Percentiles rank a stretch among this genome's conserved stretches.
phyloP scores from a whole-genome alignment of 257 asterid genomes.

The Ilex asprella region DNA sequence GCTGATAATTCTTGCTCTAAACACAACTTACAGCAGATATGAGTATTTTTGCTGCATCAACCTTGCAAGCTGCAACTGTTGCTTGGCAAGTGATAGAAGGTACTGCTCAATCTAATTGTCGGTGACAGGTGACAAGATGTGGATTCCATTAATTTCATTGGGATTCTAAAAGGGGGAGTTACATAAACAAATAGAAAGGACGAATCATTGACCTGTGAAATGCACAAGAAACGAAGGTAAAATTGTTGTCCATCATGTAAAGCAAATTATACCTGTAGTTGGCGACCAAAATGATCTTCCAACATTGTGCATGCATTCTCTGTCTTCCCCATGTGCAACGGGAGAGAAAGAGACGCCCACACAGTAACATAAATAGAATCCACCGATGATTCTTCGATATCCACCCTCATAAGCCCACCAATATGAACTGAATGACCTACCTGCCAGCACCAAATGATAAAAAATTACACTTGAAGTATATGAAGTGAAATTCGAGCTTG shows the following conservation, averaged over 20 bases:
- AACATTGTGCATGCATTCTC: conserved; percentile 54
- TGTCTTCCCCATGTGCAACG: conserved; percentile 85
- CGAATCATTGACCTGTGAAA: no score
- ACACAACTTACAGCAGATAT: no score
- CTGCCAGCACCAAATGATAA: conserved; percentile 34
- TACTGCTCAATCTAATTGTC: no score
- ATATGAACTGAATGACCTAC: conserved; percentile 74
- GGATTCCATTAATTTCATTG: no score
- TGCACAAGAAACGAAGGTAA: not conserved
- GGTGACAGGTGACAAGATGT: no score
- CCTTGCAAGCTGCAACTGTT: no score
- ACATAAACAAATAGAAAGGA: no score
- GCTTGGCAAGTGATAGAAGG: no score
- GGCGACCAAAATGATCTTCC: conserved; percentile 75
- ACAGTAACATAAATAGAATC: conserved; percentile 74
- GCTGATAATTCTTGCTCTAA: no score
- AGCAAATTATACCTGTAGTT: conserved; percentile 48
- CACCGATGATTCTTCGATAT: conserved; percentile 57
- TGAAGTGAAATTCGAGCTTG: not conserved
- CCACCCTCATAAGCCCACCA: conserved; percentile 77
- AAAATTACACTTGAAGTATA: not conserved
- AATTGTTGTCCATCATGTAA: conserved; percentile 1
- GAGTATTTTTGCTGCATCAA: no score
- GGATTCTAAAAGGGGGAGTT: no score
- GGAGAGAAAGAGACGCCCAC: conserved; percentile 82